phyloP scores from a whole-genome alignment of 2,329 filamentous ascomycete genomes.

The Epichloe baconii region DNA sequence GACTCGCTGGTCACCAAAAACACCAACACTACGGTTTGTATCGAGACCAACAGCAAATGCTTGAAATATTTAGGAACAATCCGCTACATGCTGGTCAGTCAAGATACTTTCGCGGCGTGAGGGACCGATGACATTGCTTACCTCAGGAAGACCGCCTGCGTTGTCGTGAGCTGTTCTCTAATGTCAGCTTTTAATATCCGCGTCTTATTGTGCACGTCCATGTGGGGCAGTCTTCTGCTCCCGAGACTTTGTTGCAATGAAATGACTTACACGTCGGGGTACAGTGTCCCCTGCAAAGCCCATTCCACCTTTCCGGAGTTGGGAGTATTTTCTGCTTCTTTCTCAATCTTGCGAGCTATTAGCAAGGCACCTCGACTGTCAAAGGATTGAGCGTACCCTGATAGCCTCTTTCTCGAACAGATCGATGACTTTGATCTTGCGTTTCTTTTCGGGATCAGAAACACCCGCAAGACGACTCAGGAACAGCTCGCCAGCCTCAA shows the following conservation, averaged over 20 bases:
- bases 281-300: constrained; percentile 67
- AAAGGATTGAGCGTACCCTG: constrained; percentile 6
- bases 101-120: constrained; percentile 8
- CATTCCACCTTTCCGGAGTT: constrained; percentile 67
- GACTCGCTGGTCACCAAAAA: constrained; percentile 16
- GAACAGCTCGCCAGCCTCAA: too few relatives aligned
- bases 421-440: constrained; percentile 50
- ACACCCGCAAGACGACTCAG: too few relatives aligned
- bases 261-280: not conserved
- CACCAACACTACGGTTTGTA: constrained; percentile 10
- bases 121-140: constrained; percentile 9
- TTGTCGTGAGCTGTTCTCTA: constrained; percentile 31
- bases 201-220: too few relatives aligned
- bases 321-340: constrained; percentile 50
- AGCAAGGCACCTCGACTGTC: too few relatives aligned
- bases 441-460: constrained; percentile 65
- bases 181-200: too few relatives aligned
- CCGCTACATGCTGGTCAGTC: constrained; percentile 13
- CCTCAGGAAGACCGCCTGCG: constrained; percentile 62
- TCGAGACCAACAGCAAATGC: constrained; percentile 16
- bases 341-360: constrained; percentile 40
- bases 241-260: too few relatives aligned
- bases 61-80: constrained; percentile 16
- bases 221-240: too few relatives aligned
- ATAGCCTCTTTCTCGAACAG: constrained; percentile 67